Evolutionary conservation across 495 filamentous ascomycete species (phyloP), one percentile per base, ranked within the genome.

Genomic region (Penicillium taxi): DNA sequence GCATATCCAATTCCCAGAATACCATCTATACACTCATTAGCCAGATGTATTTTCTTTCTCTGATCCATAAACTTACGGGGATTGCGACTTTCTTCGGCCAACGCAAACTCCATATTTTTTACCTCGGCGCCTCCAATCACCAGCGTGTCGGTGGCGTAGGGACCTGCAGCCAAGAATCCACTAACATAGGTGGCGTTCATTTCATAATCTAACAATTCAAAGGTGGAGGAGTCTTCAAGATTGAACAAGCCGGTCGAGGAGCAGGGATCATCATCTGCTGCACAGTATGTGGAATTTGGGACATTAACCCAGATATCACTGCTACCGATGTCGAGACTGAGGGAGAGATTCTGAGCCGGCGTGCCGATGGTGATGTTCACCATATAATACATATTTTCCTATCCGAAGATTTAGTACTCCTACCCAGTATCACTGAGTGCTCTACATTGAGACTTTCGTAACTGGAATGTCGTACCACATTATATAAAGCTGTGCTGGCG

Each of bases 161-260:
- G 81, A 12, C 88, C 88, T 2, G 52, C 50, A 2, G 84, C 78
- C 22, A 73, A 78, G 3, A 78, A 78, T 21, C 79, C 78, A 55
- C 88, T 83, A 26, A 82, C 78, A 50, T 94, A 95, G 9, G 75
- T 74, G 29, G 89, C 89, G 48, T 84, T 75, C 64, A 94, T 93
- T 24, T 73, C 67, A 42, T 64, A 72, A 34, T 73, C 72, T 26
- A 88, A 50, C 42, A 75, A 75, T 29, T 73, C 53, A 57, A 80
- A 87, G 3, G 85, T 80, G 3, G 77, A 79, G 1, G 86, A 94
- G 0, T 53, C 45, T 45, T 77, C 75, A 6, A 75, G 66, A 21
- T 70, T 47, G 52, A 82, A 86, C 8, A 69, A 67, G 2, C 57
- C 57, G 55, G 25, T 37, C 7, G 51, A 51, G 5, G 53, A 42